Evolutionary conservation across 306 rosid genomes (phyloP).

Genomic region (Abrus pulchellus): DNA sequence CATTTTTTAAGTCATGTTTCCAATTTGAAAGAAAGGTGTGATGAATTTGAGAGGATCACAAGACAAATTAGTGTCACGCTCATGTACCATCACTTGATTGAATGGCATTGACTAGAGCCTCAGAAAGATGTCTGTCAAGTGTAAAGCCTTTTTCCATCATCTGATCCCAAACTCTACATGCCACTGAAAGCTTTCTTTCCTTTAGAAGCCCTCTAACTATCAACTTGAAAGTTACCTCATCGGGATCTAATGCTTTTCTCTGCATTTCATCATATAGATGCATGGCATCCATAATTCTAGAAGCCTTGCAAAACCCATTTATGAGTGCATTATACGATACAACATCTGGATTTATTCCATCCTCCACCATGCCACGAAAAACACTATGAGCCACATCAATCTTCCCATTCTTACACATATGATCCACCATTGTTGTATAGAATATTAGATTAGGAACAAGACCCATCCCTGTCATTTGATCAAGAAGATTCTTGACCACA

Average conservation of each 20-base stretch:
- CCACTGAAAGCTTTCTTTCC: slow-evolving; percentile 65
- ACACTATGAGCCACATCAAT: slow-evolving; percentile 66
- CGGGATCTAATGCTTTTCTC: slow-evolving; percentile 65
- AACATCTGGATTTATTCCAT: slow-evolving; percentile 78
- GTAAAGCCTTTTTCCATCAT: slow-evolving; percentile 98
- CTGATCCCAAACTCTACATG: slow-evolving; percentile 90
- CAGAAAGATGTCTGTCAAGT: slow-evolving; percentile 70
- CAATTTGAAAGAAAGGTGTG: slow-evolving; percentile 37
- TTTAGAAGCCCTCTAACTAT: slow-evolving; percentile 81
- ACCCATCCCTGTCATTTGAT: slow-evolving; percentile 69
- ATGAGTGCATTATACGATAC: slow-evolving; percentile 89
- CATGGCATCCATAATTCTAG: slow-evolving; percentile 71
- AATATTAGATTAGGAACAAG: slow-evolving; percentile 71
- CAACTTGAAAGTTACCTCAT: slow-evolving; percentile 87
- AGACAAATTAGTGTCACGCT: slow-evolving; percentile 45
- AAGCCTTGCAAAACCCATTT: slow-evolving; percentile 83
- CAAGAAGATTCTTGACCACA: slow-evolving; percentile 74
- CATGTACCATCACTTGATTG: slow-evolving; percentile 59
- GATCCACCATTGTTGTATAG: slow-evolving; percentile 75
- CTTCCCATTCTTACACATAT: slow-evolving; percentile 72
- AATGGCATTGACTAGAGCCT: slow-evolving; percentile 71
- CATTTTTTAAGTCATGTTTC: background rate
- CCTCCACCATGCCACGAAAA: slow-evolving; percentile 76
- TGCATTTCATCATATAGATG: slow-evolving; percentile 84
- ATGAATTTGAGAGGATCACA: slow-evolving; percentile 42